Conservation (phyloP, 495 filamentous ascomycete genomes). For the Trypethelium eluteriae region DNA sequence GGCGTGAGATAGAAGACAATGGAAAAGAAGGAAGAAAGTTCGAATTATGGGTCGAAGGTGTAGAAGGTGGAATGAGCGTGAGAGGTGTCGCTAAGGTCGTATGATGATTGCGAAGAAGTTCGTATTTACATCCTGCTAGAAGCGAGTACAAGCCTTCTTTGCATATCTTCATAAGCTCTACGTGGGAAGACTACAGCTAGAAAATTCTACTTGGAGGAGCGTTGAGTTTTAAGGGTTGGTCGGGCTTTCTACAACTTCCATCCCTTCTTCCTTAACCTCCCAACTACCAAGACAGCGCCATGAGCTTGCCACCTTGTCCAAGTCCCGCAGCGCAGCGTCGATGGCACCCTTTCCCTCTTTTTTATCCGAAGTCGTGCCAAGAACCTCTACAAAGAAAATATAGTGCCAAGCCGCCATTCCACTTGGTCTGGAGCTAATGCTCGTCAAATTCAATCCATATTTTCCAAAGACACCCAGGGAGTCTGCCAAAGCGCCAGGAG, state of each 20-base stretch:
- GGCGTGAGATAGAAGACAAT: conserved; percentile 19
- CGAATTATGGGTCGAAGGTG: conserved; percentile 33
- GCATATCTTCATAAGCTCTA: too few species aligned
- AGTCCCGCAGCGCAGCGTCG: conserved; percentile 42
- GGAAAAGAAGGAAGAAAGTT: conserved; percentile 20
- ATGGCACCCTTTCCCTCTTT: conserved; percentile 42
- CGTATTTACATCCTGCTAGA: background rate
- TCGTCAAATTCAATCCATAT: conserved; percentile 72
- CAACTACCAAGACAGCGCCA: conserved; percentile 16
- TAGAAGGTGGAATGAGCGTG: conserved; percentile 29
- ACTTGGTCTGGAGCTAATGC: conserved; percentile 80
- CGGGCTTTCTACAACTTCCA: background rate
- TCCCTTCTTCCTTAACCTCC: background rate
- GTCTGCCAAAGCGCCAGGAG: conserved; percentile 72
- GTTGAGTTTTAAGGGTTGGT: background rate
- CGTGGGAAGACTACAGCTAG: too few species aligned
- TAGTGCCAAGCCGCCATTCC: conserved; percentile 75
- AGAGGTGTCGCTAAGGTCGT: conserved; percentile 23
- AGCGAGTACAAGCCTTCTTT: too few species aligned
- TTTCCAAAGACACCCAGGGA: conserved; percentile 69
- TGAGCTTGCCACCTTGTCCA: conserved; percentile 26
- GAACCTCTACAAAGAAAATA: conserved; percentile 89
- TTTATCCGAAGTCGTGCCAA: conserved; percentile 47
- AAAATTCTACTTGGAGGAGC: background rate
- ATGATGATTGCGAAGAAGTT: background rate